phyloP scores from a whole-genome alignment of 2,329 filamentous ascomycete genomes.

The Neoscytalidium dimidiatum region DNA sequence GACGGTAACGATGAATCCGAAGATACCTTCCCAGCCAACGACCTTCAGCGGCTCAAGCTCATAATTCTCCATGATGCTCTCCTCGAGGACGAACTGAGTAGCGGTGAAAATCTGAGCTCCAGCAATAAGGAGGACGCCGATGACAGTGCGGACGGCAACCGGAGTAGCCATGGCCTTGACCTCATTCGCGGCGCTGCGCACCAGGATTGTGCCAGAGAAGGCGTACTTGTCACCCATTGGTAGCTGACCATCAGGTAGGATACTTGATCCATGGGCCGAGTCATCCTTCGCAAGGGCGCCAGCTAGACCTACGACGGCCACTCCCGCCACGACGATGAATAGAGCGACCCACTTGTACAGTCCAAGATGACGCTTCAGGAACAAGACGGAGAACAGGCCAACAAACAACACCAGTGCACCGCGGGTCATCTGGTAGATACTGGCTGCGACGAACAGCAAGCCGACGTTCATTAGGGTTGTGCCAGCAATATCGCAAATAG shows the following conservation, averaged over 20 bases:
- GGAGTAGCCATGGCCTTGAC: slow-evolving; percentile 42
- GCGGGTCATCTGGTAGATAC: slow-evolving; percentile 98
- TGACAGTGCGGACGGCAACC: slow-evolving; percentile 67
- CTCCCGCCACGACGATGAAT: slow-evolving; percentile 82
- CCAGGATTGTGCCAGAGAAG: slow-evolving; percentile 2
- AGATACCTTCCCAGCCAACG: slow-evolving; percentile 94
- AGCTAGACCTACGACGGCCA: slow-evolving; percentile 85
- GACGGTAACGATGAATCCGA: slow-evolving; percentile 80
- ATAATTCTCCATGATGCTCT: slow-evolving; percentile 83
- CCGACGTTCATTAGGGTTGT: slow-evolving; percentile 98
- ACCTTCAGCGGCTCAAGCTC: slow-evolving; percentile 84
- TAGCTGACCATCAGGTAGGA: neutral
- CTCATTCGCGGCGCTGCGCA: slow-evolving; percentile 10
- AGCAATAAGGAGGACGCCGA: slow-evolving; percentile 89
- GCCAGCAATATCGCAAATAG: slow-evolving; percentile 89
- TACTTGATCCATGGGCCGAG: slow-evolving; percentile 44
- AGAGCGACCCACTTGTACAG: slow-evolving; percentile 93
- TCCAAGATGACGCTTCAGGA: slow-evolving; percentile 76
- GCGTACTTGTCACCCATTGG: slow-evolving; percentile 14
- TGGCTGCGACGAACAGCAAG: slow-evolving; percentile 88
- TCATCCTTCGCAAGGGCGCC: slow-evolving; percentile 72
- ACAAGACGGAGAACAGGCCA: slow-evolving; percentile 89
- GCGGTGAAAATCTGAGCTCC: slow-evolving; percentile 96
- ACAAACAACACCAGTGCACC: slow-evolving; percentile 95
- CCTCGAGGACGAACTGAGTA: slow-evolving; percentile 92